Conservation (phyloP, 2,329 filamentous ascomycete genomes). For the Colletotrichum zoysiae region DNA sequence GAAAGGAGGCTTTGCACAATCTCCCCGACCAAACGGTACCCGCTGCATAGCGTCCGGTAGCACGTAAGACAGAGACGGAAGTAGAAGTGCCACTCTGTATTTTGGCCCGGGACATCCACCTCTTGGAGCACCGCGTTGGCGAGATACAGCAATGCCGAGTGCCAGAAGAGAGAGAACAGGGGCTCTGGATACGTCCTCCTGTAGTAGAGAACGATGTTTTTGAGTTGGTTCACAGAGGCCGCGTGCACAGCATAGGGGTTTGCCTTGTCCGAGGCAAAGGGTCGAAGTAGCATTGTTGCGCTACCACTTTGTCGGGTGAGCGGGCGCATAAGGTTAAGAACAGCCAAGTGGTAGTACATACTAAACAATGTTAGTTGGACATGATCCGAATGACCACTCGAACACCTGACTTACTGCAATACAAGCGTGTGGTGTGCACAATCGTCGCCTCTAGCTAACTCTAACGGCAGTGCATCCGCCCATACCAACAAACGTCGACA, state of each 20-base stretch:
- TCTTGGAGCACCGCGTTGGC: conserved; percentile 52
- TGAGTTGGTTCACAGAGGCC: conserved; percentile 54
- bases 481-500: too few relatives aligned
- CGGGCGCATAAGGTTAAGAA: conserved; percentile 53
- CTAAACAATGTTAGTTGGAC: conserved; percentile 43
- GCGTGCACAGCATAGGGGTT: conserved; percentile 48
- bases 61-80: conserved; percentile 54
- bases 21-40: conserved; percentile 52
- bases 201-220: conserved; percentile 53
- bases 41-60: conserved; percentile 51
- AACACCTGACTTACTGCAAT: conserved; percentile 50
- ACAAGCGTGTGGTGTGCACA: conserved; percentile 51
- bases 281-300: conserved; percentile 42
- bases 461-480: conserved; percentile 43
- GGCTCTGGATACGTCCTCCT: conserved; percentile 50
- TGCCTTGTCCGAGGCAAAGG: conserved; percentile 48
- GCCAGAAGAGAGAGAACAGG: conserved; percentile 54
- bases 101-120: conserved; percentile 26
- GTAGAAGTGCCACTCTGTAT: conserved; percentile 51
- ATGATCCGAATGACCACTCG: not conserved
- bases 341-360: conserved; percentile 54
- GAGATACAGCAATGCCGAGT: conserved; percentile 54
- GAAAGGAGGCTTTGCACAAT: conserved; percentile 52
- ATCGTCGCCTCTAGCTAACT: conserved; percentile 45
- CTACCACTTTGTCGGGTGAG: conserved; percentile 39